These are phyloP conservation scores for Mortierella sp. DNA, from an alignment of 371 early-diverging fungal species.

Conservation along the genomic window DNA sequence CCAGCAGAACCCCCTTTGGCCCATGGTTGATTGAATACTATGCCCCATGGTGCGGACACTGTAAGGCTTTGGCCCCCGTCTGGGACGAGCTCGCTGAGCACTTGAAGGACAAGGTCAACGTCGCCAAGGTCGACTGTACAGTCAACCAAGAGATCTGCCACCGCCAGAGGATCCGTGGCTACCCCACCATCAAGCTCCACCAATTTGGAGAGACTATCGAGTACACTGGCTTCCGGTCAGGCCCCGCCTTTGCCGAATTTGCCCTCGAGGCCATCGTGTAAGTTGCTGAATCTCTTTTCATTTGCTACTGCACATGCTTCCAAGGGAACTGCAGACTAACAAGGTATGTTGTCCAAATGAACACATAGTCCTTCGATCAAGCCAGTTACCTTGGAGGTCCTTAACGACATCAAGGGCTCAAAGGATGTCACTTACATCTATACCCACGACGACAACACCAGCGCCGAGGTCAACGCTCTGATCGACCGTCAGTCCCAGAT, in stretches of 20 bases:
- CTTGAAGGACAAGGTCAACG: conserved; percentile 77
- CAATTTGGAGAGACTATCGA: conserved; percentile 63
- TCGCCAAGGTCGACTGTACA: conserved; percentile 91
- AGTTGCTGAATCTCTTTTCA: not conserved
- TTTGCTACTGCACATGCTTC: not conserved
- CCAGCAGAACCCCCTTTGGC: conserved; percentile 31
- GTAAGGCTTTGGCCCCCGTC: conserved; percentile 85
- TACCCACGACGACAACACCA: conserved; percentile 21
- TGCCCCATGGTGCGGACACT: conserved; percentile 93
- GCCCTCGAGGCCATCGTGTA: conserved; percentile 60
- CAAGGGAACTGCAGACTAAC: not conserved
- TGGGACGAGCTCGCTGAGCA: conserved; percentile 80
- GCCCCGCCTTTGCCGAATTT: conserved; percentile 65
- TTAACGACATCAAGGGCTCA: conserved; percentile 15
- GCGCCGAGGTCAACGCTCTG: conserved; percentile 18
- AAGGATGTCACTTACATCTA: conserved; percentile 48
- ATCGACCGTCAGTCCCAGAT: conserved; percentile 46
- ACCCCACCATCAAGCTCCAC: conserved; percentile 86
- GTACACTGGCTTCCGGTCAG: conserved; percentile 69
- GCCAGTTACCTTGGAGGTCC: conserved; percentile 15
- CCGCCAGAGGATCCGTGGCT: conserved; percentile 75
- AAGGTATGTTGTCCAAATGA: not conserved
- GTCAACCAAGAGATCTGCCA: conserved; percentile 66
- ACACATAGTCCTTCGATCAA: conserved; percentile 34
- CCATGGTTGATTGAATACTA: conserved; percentile 87